These are phyloP conservation scores for Cercospora janseana DNA, from an alignment of 2,329 filamentous ascomycete genomes.

Conservation along the genomic window DNA sequence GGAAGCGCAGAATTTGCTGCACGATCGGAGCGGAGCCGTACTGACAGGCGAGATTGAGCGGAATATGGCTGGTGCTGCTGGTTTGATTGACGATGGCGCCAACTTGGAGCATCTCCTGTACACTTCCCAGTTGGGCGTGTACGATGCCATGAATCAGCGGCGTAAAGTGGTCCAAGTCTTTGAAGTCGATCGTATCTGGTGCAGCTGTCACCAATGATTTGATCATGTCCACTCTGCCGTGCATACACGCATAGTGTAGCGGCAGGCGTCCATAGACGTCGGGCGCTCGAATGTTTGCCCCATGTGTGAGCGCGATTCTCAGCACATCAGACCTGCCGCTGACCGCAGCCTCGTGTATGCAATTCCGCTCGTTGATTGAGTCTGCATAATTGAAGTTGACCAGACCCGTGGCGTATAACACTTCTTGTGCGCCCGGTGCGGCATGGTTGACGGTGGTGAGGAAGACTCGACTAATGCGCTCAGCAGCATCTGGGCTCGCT, in stretches of 20 bases:
- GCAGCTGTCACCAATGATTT: conserved; percentile 44
- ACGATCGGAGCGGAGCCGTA: conserved; percentile 84
- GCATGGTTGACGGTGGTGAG: conserved; percentile 85
- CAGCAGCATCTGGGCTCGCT: conserved; percentile 60
- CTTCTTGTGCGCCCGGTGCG: conserved; percentile 69
- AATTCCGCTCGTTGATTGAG: conserved; percentile 96
- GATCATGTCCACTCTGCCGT: conserved; percentile 69
- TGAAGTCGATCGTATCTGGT: conserved; percentile 74
- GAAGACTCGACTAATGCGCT: conserved; percentile 85
- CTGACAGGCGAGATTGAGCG: conserved; percentile 91
- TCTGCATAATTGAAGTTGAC: conserved; percentile 93
- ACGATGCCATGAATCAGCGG: conserved; percentile 94
- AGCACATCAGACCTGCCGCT: conserved; percentile 82
- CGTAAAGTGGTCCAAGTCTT: conserved; percentile 96
- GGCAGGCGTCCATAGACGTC: conserved; percentile 95
- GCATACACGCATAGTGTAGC: conserved; percentile 93
- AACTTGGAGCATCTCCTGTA: conserved; percentile 70
- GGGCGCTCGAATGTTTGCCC: conserved; percentile 73
- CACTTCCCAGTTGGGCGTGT: conserved; percentile 76
- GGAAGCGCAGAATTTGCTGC: conserved; percentile 75
- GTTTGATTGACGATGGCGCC: conserved; percentile 83
- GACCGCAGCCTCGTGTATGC: conserved; percentile 93
- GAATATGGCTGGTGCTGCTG: conserved; percentile 87
- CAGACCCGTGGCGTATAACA: conserved; percentile 74
- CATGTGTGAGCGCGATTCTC: conserved; percentile 68